These are phyloP conservation scores for Setomelanomma holmii DNA, from an alignment of 2,329 filamentous ascomycete genomes.

Conservation along the genomic window DNA sequence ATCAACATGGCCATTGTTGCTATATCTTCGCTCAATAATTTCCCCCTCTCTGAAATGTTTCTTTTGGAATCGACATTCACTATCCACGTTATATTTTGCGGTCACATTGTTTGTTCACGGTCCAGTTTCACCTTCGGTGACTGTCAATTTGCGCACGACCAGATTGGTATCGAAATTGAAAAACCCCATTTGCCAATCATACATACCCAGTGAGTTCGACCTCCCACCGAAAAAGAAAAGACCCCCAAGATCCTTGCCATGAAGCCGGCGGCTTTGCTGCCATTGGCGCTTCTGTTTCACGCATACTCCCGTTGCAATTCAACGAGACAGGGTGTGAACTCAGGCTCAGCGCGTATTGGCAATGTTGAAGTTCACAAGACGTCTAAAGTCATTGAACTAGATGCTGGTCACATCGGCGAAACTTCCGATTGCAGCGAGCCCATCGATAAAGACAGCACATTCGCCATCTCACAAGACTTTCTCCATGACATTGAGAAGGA, in stretches of 20 bases:
- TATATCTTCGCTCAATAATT: background rate
- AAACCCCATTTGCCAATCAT: no score
- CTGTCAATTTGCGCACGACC: background rate
- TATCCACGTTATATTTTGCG: background rate
- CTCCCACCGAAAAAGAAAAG: no score
- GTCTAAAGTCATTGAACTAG: conserved; percentile 17
- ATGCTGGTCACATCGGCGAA: conserved; percentile 7
- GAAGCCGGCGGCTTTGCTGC: no score
- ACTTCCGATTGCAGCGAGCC: no score
- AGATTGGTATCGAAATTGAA: no score
- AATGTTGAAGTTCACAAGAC: conserved; percentile 12
- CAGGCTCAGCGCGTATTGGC: conserved; percentile 6
- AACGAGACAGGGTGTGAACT: conserved; percentile 1
- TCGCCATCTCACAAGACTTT: conserved; percentile 9
- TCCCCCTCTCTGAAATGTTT: background rate
- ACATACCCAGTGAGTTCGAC: no score
- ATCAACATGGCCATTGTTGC: background rate
- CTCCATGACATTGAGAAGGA: conserved; percentile 11
- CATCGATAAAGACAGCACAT: background rate
- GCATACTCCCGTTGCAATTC: no score
- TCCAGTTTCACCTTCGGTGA: background rate
- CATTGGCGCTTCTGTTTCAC: no score
- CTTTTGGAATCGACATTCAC: background rate
- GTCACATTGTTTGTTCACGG: background rate
- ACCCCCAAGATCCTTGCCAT: no score